Conservation (phyloP, 2,329 filamentous ascomycete species). For the Blastomyces gilchristii region DNA sequence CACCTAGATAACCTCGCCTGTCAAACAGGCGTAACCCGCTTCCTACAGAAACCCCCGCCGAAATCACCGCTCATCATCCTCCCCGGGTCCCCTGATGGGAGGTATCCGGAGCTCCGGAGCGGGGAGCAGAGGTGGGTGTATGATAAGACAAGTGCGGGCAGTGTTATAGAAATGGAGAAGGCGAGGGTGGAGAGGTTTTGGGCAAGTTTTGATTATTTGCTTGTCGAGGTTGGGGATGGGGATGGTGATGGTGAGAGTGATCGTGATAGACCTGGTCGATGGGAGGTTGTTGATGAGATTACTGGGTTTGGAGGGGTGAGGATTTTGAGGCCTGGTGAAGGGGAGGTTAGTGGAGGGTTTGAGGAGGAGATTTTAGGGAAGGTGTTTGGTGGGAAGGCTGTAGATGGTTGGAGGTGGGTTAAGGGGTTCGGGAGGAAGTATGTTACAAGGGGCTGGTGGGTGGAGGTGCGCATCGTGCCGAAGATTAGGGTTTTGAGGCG, state of each 20-base stretch:
- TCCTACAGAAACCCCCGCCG: conserved; percentile 37
- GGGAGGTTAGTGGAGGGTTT: conserved; percentile 16
- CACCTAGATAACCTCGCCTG: conserved; percentile 53
- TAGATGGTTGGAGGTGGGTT: conserved; percentile 21
- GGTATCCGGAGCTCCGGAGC: conserved; percentile 13
- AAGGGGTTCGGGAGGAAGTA: conserved; percentile 21
- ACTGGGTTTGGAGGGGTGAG: conserved; percentile 43
- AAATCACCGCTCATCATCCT: conserved; percentile 14
- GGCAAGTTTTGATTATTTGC: conserved; percentile 48
- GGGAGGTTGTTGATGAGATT: conserved; percentile 43
- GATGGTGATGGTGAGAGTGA: conserved; percentile 7
- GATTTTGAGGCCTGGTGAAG: conserved; percentile 37
- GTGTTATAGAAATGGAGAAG: conserved; percentile 35
- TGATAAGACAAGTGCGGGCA: conserved; percentile 49
- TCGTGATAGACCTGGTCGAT: conserved; percentile 30
- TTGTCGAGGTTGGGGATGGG: conserved; percentile 38
- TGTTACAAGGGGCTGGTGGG: conserved; percentile 45
- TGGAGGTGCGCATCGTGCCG: conserved; percentile 44
- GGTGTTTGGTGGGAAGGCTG: conserved; percentile 26
- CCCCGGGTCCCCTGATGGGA: conserved; percentile 19
- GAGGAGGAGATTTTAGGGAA: conserved; percentile 29
- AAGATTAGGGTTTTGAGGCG: conserved; percentile 43
- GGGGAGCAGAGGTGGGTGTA: conserved; percentile 41
- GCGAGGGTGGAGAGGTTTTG: conserved; percentile 45
- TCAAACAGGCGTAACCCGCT: conserved; percentile 54